Base-by-base conservation (phyloP, 2,329 filamentous ascomycete species). In the Coleophoma eucalyptorum region DNA sequence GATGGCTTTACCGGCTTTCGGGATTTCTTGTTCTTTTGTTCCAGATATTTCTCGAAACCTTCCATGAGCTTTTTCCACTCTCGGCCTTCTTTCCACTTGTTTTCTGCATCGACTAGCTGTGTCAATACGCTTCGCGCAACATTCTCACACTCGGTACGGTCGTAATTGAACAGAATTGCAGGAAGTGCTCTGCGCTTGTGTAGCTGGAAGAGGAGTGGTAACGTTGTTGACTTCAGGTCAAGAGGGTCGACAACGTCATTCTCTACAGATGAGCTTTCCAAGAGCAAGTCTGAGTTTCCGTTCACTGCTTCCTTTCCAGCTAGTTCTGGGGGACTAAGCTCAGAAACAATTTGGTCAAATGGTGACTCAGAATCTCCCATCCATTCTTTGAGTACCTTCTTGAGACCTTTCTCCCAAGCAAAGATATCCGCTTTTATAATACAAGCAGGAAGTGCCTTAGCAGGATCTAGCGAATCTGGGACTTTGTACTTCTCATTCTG, bases 91-190 rank as follows among this genome's bases (percentile, higher is more conserved):
- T 85, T 83, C 72, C 79, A 87, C 7, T 63, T 58, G 0, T 69
- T 56, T 59, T 89, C 86, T 0, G 79, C 76, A 1, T 71, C 61
- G 46, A 75, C 62, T 0, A 91, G 69, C 51, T 81, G 72, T 0
- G 66, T 58, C 2, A 85, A 63, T 0, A 91, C 58, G 0, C 67
- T 60, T 20, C 65, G 58, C 21, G 80, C 77, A 26, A 87, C 78
- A 10, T 66, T 64, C 65, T 90, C 87, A 59, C 89, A 92, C 31
- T 71, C 67, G 2, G 67, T 65, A 44, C 87, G 81, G 56, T 91
- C 85, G 58, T 89, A 93, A 62, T 89, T 89, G 72, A 93, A 93
- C 1, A 91, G 66, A 12, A 93, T 82, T 0, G 85, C 87, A 0
- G 88, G 89, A 1, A 93, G 72, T 0, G 84, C 86, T 50, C 81